Evolutionary conservation across 169 alveolate genomes (phyloP).

Genomic region (Cryptosporidium sp.): DNA sequence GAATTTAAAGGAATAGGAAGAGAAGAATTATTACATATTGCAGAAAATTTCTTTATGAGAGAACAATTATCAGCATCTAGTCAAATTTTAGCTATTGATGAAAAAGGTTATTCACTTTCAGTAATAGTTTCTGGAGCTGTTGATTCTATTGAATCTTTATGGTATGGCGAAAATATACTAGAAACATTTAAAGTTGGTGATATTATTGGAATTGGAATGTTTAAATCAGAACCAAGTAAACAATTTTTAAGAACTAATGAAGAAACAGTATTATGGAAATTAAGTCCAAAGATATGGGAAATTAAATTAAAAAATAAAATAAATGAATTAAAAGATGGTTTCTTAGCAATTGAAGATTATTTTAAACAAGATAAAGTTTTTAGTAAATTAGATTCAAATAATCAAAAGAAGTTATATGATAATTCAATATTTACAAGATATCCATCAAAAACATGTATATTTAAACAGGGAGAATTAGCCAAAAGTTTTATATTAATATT

Average conservation of each 20-base stretch:
- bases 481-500: conserved; percentile 49
- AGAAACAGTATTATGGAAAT: conserved; percentile 56
- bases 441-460: conserved; percentile 62
- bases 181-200: conserved; percentile 31
- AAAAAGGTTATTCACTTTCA: conserved; percentile 25
- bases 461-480: conserved; percentile 58
- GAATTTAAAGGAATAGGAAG: conserved; percentile 26
- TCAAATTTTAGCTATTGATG: conserved; percentile 17
- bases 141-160: conserved; percentile 44
- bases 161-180: conserved; percentile 63
- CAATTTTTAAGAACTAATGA: conserved; percentile 27
- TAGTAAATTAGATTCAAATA: neutral
- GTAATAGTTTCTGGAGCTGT: conserved; percentile 50
- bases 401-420: conserved; percentile 21
- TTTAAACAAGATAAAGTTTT: conserved; percentile 20
- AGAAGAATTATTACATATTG: conserved; percentile 19
- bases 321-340: conserved; percentile 16
- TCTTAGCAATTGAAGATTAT: conserved; percentile 33
- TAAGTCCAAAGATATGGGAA: conserved; percentile 47
- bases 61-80: conserved; percentile 44
- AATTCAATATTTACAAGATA: conserved; percentile 41
- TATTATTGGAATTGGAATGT: conserved; percentile 29
- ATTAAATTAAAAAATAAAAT: conserved; percentile 7
- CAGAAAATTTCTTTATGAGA: conserved; percentile 56
- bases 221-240: conserved; percentile 10